These are phyloP conservation scores for Saturnispora halmiae DNA, from an alignment of 805 yeast species.

Conservation along the genomic window DNA sequence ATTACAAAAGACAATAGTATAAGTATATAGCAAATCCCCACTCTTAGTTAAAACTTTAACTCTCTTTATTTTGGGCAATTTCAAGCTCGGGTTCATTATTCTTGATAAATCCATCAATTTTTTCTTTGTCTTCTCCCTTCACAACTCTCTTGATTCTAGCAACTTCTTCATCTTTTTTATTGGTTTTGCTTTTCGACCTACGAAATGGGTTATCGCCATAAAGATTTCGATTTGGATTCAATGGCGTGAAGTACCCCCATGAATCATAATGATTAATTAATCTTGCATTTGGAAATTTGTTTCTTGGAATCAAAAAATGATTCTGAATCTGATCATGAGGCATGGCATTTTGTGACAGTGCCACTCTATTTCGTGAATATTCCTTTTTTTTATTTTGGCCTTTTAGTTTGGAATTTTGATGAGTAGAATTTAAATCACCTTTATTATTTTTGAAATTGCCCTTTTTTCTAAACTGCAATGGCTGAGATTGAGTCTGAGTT, in stretches of 20 bases:
- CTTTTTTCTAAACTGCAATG: slow-evolving; percentile 5
- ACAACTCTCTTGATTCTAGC: no score
- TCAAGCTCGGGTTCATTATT: not conserved
- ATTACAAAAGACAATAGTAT: not conserved
- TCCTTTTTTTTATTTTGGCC: not conserved
- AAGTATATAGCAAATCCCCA: not conserved
- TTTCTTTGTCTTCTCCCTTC: not conserved
- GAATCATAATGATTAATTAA: not conserved
- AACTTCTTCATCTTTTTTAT: not conserved
- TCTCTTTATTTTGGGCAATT: no score
- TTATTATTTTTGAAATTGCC: slow-evolving; percentile 5
- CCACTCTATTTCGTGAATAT: not conserved
- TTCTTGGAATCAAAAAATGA: not conserved
- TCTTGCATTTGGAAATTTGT: not conserved
- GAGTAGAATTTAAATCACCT: not conserved
- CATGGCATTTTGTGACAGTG: not conserved
- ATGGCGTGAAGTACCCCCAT: slow-evolving; percentile 4
- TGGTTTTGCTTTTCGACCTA: not conserved
- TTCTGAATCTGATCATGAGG: no score
- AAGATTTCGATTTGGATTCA: not conserved
- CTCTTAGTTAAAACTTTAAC: slow-evolving; percentile 21
- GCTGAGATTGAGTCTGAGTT: not conserved
- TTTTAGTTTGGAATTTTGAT: not conserved
- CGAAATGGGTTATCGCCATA: slow-evolving; percentile 14
- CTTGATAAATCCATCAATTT: not conserved